Evolutionary conservation across 2,329 filamentous ascomycete genomes (phyloP).

Genomic region (Lachnellula subtilissima): DNA sequence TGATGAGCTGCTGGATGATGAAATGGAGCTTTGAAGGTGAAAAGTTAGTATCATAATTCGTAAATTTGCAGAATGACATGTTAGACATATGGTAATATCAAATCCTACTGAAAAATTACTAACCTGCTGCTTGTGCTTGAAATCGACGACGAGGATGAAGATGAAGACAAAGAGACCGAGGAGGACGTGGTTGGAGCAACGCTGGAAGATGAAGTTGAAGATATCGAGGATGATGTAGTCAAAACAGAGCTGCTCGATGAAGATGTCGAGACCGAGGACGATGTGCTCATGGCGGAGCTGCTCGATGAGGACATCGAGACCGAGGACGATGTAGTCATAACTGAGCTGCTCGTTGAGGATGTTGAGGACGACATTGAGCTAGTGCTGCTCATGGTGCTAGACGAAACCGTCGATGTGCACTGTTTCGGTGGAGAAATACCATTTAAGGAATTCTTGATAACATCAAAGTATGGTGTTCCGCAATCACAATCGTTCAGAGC

Average conservation of each 20-base stretch:
- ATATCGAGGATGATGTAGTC: background rate
- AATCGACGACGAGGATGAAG: background rate
- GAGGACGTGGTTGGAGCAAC: background rate
- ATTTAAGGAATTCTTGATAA: constrained; percentile 20
- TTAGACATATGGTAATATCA: too few relatives aligned
- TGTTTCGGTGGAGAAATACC: constrained; percentile 3
- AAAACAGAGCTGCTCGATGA: background rate
- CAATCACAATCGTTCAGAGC: constrained; percentile 18
- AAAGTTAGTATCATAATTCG: too few relatives aligned
- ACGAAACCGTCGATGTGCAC: background rate
- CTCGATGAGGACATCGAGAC: background rate
- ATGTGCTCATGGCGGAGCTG: background rate
- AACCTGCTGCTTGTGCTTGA: background rate
- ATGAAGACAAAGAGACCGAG: background rate
- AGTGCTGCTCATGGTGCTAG: constrained; percentile 6
- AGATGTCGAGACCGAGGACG: constrained; percentile 2
- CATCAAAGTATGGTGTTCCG: constrained; percentile 12
- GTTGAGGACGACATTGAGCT: constrained; percentile 9
- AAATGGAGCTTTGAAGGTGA: background rate
- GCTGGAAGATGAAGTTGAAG: background rate
- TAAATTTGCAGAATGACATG: too few relatives aligned
- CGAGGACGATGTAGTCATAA: background rate
- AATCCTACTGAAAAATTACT: too few relatives aligned
- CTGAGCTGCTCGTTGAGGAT: background rate
- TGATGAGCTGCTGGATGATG: background rate